These are phyloP conservation scores for Colletotrichum liriopes DNA, from an alignment of 2,329 filamentous ascomycete genomes.

Conservation along the genomic window DNA sequence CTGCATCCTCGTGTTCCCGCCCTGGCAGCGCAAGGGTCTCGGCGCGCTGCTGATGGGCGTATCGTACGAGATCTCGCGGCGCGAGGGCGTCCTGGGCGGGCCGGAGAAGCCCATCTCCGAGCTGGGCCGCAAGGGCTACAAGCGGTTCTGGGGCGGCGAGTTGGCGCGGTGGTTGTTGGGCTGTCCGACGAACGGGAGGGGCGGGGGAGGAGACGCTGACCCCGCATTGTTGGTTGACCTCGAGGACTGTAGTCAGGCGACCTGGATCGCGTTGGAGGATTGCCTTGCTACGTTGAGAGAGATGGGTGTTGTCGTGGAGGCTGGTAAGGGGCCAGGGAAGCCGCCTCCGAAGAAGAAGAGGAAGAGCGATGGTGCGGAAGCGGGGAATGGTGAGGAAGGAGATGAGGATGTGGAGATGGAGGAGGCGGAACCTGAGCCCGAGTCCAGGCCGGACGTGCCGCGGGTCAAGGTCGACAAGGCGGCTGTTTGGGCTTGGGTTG, in stretches of 20 bases:
- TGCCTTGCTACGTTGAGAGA: conserved; percentile 83
- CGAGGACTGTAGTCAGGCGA: conserved; percentile 80
- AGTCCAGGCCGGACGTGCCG: conserved; percentile 52
- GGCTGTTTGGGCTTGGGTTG: conserved; percentile 77
- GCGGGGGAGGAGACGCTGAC: not conserved
- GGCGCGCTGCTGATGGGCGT: conserved; percentile 92
- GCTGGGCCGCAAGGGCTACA: conserved; percentile 86
- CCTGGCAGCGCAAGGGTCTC: conserved; percentile 92
- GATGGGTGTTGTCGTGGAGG: conserved; percentile 81
- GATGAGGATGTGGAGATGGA: conserved; percentile 46
- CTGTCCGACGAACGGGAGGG: conserved; percentile 27
- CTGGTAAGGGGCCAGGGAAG: conserved; percentile 63
- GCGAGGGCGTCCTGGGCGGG: conserved; percentile 88
- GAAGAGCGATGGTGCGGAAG: conserved; percentile 23
- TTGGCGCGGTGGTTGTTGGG: conserved; percentile 79
- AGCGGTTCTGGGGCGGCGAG: conserved; percentile 88
- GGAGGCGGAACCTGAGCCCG: conserved; percentile 49
- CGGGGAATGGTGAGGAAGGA: conserved; percentile 44
- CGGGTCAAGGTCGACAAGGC: conserved; percentile 69
- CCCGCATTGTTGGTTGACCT: conserved; percentile 71
- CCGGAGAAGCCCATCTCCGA: conserved; percentile 95
- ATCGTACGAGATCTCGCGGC: conserved; percentile 90
- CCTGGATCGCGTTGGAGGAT: conserved; percentile 90
- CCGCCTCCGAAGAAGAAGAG: conserved; percentile 41
- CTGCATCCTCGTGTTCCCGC: conserved; percentile 95